Evolutionary conservation across 352 stramenopile species (phyloP).

Genomic region (Blastocystis sp.): DNA sequence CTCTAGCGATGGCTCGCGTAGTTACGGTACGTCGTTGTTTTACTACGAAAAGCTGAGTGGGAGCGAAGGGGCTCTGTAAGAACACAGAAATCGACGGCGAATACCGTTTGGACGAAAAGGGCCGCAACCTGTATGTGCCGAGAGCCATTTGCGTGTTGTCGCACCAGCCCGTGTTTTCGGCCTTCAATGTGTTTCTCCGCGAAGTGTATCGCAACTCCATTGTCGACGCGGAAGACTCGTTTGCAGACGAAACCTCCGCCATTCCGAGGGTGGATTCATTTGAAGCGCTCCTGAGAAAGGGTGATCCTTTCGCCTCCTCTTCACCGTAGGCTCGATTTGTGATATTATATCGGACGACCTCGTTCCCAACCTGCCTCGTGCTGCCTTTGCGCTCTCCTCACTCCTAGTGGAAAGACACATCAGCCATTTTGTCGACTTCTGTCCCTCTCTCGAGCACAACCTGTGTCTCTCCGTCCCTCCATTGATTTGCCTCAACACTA

Average conservation of each 20-base stretch:
- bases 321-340: slow-evolving; percentile 45
- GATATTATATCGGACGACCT: slow-evolving; percentile 20
- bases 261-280: slow-evolving; percentile 59
- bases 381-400: background rate
- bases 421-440: slow-evolving; percentile 59
- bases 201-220: slow-evolving; percentile 59
- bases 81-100: slow-evolving; percentile 51
- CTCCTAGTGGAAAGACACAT: slow-evolving; percentile 68
- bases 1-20: slow-evolving; percentile 60
- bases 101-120: slow-evolving; percentile 45
- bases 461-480: background rate
- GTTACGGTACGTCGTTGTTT: slow-evolving; percentile 60
- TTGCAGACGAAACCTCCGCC: slow-evolving; percentile 41
- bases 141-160: slow-evolving; percentile 55
- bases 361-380: slow-evolving; percentile 15
- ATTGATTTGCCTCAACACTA: slow-evolving; percentile 6
- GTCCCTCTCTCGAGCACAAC: slow-evolving; percentile 27
- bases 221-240: slow-evolving; percentile 43
- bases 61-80: background rate
- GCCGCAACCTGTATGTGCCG: slow-evolving; percentile 53
- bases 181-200: slow-evolving; percentile 68
- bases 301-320: background rate
- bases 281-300: slow-evolving; percentile 58
- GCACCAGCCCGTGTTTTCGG: slow-evolving; percentile 62
- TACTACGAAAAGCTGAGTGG: slow-evolving; percentile 69